Evolutionary conservation across 345 rosid species (phyloP).

Genomic region (Boechera divaricarpa): DNA sequence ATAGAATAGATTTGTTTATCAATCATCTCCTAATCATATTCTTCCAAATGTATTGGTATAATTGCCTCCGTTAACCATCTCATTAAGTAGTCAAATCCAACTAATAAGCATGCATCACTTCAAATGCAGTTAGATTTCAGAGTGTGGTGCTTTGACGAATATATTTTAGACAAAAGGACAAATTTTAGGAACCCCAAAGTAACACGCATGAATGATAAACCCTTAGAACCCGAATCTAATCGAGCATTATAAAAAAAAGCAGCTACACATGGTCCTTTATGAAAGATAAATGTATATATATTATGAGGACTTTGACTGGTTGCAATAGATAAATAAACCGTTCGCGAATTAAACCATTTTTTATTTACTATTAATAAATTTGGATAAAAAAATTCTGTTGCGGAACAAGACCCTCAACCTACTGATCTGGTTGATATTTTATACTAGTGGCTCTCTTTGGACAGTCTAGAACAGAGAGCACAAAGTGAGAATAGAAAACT

Average conservation of each 20-base stretch:
- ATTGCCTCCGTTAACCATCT: slow-evolving; percentile 8
- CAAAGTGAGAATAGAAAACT: no score
- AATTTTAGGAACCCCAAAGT: slow-evolving; percentile 2
- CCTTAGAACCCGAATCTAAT: slow-evolving; percentile 18
- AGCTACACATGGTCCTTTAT: neutral
- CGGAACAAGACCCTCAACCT: no score
- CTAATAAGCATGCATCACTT: slow-evolving; percentile 26
- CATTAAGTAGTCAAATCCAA: slow-evolving; percentile 39
- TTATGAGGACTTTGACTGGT: neutral
- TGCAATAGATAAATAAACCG: no score
- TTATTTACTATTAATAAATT: no score
- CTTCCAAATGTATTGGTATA: slow-evolving; percentile 38
- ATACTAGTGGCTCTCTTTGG: no score
- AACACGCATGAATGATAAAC: slow-evolving; percentile 18
- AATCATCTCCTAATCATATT: slow-evolving; percentile 39
- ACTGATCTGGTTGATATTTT: no score
- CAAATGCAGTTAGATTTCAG: slow-evolving; percentile 29
- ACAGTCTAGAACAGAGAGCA: no score
- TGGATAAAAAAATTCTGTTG: no score
- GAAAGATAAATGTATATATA: neutral
- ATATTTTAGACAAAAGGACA: slow-evolving; percentile 6
- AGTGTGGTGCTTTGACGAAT: slow-evolving; percentile 14
- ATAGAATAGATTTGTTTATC: neutral
- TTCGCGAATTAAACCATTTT: no score
- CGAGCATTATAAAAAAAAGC: neutral